A percentile compares a stretch with the other conserved stretches of the same genome.
Conservation (phyloP, 1,284 basidiomycete genomes). For the Hypsizygus ulmarius region DNA sequence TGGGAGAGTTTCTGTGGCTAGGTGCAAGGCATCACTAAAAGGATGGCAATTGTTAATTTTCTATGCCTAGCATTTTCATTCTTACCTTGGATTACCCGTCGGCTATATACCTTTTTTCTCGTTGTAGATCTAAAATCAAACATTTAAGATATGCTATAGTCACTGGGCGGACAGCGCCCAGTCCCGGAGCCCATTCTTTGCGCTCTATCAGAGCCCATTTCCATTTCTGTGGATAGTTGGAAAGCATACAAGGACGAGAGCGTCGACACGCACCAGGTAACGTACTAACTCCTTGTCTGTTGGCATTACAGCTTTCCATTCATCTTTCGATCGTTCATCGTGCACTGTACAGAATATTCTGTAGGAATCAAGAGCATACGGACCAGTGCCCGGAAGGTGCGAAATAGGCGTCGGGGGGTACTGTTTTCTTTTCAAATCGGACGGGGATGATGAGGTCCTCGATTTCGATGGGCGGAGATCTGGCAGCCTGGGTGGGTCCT, state of each 20-base stretch:
- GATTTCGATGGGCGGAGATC: slow-evolving; percentile 30
- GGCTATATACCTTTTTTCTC: no score
- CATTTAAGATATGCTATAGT: slow-evolving; percentile 34
- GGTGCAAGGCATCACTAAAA: background rate
- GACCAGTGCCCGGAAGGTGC: slow-evolving; percentile 55
- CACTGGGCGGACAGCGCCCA: slow-evolving; percentile 37
- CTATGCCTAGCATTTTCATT: no score
- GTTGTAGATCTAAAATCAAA: slow-evolving; percentile 34
- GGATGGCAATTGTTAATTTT: no score
- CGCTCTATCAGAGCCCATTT: slow-evolving; percentile 55
- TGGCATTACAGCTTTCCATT: slow-evolving; percentile 59
- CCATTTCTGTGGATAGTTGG: slow-evolving; percentile 44
- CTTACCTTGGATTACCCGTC: no score
- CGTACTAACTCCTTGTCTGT: slow-evolving; percentile 60
- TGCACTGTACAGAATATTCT: slow-evolving; percentile 53
- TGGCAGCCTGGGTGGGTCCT: slow-evolving; percentile 37
- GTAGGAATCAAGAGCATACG: slow-evolving; percentile 67
- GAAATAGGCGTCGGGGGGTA: slow-evolving; percentile 49
- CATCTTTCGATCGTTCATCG: slow-evolving; percentile 30
- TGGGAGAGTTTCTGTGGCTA: background rate
- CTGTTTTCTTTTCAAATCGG: slow-evolving; percentile 13
- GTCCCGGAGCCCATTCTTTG: slow-evolving; percentile 45
- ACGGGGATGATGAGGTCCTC: background rate
- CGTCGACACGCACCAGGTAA: slow-evolving; percentile 45
- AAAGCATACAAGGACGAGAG: background rate